Percentiles rank a stretch among this genome's conserved stretches.
Evolutionary conservation across 352 stramenopile species (phyloP).

Genomic region (Globisporangium ultimum): DNA sequence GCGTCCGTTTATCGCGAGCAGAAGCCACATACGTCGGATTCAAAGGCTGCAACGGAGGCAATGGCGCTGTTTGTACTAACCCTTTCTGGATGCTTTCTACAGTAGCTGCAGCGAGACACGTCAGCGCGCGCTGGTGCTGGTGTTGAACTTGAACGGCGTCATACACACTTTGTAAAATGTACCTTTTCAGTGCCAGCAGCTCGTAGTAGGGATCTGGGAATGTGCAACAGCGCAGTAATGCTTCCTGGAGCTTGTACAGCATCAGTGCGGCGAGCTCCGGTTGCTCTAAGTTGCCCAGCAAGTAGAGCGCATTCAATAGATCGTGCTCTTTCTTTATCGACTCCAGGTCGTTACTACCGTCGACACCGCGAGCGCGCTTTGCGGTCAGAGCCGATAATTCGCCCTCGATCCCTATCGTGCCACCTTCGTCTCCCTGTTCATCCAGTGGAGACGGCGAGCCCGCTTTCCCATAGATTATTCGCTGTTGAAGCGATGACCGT

Average conservation of each 20-base stretch:
- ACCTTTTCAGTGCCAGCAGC: constrained; percentile 41
- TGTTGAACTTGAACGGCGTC: constrained; percentile 44
- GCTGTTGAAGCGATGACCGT: constrained; percentile 13
- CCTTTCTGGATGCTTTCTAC: constrained; percentile 11
- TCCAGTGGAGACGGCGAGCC: constrained; percentile 14
- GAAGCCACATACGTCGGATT: too few species aligned
- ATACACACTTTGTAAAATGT: constrained; percentile 61
- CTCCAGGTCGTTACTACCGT: constrained; percentile 2
- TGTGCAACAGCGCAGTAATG: constrained; percentile 30
- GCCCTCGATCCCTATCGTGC: constrained; percentile 1
- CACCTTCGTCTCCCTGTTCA: constrained; percentile 18
- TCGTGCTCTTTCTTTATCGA: constrained; percentile 26
- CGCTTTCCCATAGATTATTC: constrained; percentile 13
- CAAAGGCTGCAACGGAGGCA: not conserved
- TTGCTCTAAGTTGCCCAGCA: constrained; percentile 49
- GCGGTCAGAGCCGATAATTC: not conserved
- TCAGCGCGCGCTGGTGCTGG: constrained; percentile 30
- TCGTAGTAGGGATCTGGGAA: constrained; percentile 59
- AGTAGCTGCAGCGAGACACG: constrained; percentile 1
- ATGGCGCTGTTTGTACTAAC: not conserved
- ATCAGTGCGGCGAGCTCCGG: constrained; percentile 39
- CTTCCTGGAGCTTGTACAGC: constrained; percentile 41
- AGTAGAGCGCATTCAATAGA: constrained; percentile 40
- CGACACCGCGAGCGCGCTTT: too few species aligned
- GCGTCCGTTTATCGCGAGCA: too few species aligned